Percentiles rank a stretch among this genome's conserved stretches.
Conservation (phyloP, 495 filamentous ascomycete genomes). For the Cenococcum geophilum region DNA sequence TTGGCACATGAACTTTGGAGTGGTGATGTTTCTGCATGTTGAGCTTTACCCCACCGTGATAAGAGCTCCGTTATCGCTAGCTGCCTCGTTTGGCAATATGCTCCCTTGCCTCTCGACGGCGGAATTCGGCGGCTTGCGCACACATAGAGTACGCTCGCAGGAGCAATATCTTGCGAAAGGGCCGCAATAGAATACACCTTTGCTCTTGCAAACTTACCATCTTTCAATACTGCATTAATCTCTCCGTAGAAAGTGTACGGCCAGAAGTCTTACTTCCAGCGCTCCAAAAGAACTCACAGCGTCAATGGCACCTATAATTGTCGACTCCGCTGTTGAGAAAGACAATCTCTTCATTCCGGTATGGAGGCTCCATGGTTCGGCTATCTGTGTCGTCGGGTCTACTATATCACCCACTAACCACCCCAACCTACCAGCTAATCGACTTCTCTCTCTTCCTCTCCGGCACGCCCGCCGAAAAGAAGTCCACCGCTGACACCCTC, state of each 20-base stretch:
- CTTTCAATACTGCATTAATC: too few species aligned
- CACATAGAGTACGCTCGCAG: too few species aligned
- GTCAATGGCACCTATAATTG: background rate
- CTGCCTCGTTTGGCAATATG: background rate
- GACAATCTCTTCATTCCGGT: conserved; percentile 33
- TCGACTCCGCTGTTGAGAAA: conserved; percentile 25
- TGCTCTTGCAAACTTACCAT: too few species aligned
- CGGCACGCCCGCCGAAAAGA: conserved; percentile 55
- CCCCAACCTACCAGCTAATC: conserved; percentile 56
- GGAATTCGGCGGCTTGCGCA: background rate
- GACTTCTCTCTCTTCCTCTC: conserved; percentile 73
- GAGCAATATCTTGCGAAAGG: too few species aligned
- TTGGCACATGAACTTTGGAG: too few species aligned
- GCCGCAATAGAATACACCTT: too few species aligned
- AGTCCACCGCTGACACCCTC: conserved; percentile 61
- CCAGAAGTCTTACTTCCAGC: too few species aligned
- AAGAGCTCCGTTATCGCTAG: background rate
- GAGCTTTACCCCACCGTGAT: background rate
- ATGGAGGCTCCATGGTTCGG: conserved; percentile 4
- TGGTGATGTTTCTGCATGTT: background rate
- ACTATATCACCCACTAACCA: conserved; percentile 8
- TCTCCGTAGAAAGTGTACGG: too few species aligned
- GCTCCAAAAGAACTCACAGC: background rate
- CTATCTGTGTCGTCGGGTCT: background rate
- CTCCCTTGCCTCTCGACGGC: background rate